Conservation (phyloP, 108 stramenopile species). For the Discostella pseudostelligera region DNA sequence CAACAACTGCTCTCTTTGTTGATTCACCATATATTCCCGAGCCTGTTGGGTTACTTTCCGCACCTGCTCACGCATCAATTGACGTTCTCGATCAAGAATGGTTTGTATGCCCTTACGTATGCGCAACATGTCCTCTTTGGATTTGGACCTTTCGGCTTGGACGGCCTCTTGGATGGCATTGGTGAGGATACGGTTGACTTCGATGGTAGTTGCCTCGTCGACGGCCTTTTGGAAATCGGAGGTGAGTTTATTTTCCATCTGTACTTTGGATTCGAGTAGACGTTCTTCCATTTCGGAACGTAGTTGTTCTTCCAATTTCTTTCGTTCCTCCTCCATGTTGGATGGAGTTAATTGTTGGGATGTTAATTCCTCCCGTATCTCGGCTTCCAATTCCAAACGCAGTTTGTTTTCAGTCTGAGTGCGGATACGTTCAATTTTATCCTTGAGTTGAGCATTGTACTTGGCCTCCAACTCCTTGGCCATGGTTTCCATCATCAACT, state of each 20-base stretch:
- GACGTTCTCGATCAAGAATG: conserved; percentile 38
- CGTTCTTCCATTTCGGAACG: conserved; percentile 11
- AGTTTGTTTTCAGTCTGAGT: conserved; percentile 17
- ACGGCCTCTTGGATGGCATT: conserved; percentile 25
- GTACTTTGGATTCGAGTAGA: neutral
- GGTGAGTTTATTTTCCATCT: neutral
- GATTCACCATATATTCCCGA: conserved; percentile 35
- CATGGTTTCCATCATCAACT: conserved; percentile 21
- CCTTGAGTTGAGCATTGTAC: conserved; percentile 41
- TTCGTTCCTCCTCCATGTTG: neutral
- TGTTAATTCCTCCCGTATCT: conserved; percentile 9
- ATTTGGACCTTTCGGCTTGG: conserved; percentile 8
- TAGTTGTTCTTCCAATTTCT: conserved; percentile 4
- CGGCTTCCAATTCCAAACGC: conserved; percentile 11
- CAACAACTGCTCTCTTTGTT: conserved; percentile 36
- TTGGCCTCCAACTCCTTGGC: conserved; percentile 25
- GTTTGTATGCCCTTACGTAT: conserved; percentile 33
- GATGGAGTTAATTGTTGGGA: neutral
- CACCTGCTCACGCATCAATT: conserved; percentile 46
- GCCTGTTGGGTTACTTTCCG: conserved; percentile 31
- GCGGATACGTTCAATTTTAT: conserved; percentile 28
- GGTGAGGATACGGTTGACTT: conserved; percentile 17
- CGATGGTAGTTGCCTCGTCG: conserved; percentile 6
- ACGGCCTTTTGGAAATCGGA: conserved; percentile 20
- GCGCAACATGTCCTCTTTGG: conserved; percentile 34